phyloP scores from a whole-genome alignment of 2,329 filamentous ascomycete genomes.

The Curvularia verruculosa region DNA sequence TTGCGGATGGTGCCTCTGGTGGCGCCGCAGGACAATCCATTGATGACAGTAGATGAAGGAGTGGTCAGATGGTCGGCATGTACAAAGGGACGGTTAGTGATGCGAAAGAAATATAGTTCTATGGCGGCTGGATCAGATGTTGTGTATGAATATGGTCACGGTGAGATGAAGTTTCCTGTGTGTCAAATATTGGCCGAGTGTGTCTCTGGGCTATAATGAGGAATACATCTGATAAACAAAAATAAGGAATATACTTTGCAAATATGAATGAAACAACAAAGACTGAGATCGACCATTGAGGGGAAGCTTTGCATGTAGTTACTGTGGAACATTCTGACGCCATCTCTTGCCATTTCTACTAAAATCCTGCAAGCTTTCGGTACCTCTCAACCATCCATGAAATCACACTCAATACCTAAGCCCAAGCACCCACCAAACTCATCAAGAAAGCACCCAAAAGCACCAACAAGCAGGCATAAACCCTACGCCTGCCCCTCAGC shows the following conservation, averaged over 20 bases:
- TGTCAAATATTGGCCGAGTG: slow-evolving; percentile 10
- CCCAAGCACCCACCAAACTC: slow-evolving; percentile 75
- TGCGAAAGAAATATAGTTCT: slow-evolving; percentile 2
- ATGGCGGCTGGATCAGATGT: neutral
- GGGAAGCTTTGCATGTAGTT: too few species aligned
- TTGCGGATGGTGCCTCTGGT: neutral
- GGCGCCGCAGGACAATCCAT: neutral
- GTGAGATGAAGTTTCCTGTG: slow-evolving; percentile 2
- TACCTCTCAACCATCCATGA: neutral
- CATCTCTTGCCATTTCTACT: neutral
- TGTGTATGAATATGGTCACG: neutral
- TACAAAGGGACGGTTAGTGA: neutral
- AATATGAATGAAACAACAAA: neutral
- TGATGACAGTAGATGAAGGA: slow-evolving; percentile 2
- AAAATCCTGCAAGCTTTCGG: neutral
- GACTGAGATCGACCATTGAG: neutral
- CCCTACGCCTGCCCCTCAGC: slow-evolving; percentile 65
- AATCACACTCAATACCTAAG: slow-evolving; percentile 48
- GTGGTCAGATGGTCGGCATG: slow-evolving; percentile 6
- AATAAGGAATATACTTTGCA: neutral
- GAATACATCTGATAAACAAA: neutral
- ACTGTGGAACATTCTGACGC: neutral
- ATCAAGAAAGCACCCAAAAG: slow-evolving; percentile 69
- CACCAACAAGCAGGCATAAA: slow-evolving; percentile 69
- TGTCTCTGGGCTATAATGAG: neutral